Evolutionary conservation across 2,329 filamentous ascomycete species (phyloP), one percentile per base, ranked within the genome.

Genomic region (Cephalotrichum gorgonifer): DNA sequence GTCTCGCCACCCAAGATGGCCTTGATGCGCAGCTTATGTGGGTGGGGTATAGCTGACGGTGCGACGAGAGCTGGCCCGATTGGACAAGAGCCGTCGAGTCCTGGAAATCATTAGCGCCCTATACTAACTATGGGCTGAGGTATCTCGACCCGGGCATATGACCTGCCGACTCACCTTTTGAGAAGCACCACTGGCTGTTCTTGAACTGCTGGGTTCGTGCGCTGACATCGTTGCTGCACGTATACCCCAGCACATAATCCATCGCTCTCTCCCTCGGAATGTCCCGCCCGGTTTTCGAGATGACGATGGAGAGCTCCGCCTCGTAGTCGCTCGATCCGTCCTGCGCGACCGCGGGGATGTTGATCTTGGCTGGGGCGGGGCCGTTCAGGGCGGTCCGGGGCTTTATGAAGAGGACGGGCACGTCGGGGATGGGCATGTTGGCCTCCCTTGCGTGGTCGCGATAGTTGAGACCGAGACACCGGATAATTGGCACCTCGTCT

Each of bases 141-240:
- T n/a, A n/a, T n/a, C n/a, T n/a, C n/a, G n/a, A n/a, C n/a, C n/a
- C n/a, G n/a, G n/a, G n/a, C n/a, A n/a, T n/a, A n/a, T n/a, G n/a
- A n/a, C n/a, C n/a, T n/a, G n/a, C n/a, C n/a, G 28, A 47, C 45
- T 15, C 22, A 48, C 35, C 80, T 62, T 88, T 88, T 31, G 83
- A 84, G 15, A 86, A 66, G 1, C 74, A 76, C 83, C 83, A 87
- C 64, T 88, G 83, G 1, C 81, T 75, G 15, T 81, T 81, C 35
- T 48, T 48, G 52, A 85, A 64, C 64, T 88, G 84, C 82, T 84
- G 89, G 54, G 87, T 83, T 38, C 86, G 79, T 65, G 88, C 85
- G 9, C 82, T 87, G n/a, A 91, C 76, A 61, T 91, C 86, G 63
- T 91, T 86, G 48, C 85, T 84, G 31, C 86, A 75, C 2, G 81